Evolutionary conservation across 179 eudicot genomes (phyloP), one percentile per base, ranked within the genome.

Genomic region (Silene coronaria): DNA sequence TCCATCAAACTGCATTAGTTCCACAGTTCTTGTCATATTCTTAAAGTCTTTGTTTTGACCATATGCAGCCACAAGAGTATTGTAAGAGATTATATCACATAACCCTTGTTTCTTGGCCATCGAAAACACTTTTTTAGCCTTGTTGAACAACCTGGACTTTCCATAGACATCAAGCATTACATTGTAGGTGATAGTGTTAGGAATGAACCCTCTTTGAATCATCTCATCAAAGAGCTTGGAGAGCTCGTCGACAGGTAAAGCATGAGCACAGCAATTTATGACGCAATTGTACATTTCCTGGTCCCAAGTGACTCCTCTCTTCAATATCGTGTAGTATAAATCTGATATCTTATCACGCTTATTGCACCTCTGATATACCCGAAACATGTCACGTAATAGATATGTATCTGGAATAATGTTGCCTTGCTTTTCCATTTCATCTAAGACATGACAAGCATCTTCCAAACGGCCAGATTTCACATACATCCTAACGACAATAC

Each of bases 221-320:
- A 95, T 95, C 86, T 95, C 99, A 77, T 89, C 91, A 77, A 95
- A 95, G 22, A 95, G 77, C 86, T 83, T 87, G 34, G 99, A 87
- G 24, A 95, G 89, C 88, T 92, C 99, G 77, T 95, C 97, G 46
- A 90, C 84, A 21, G 96, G 93, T 74, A 95, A 75, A 68, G 97
- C 95, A 80, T 77, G 89, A 68, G 99, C 92, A 80, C 99, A 95
- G 79, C 99, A 95, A 77, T 95, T 94, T 78, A 94, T 90, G 65
- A 90, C 88, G 70, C 95, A 90, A 60, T 89, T 92, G 77, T 92
- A 92, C 97, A 92, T 87, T 79, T 92, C 97, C 85, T 88, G 88
- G 82, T 94, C 97, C 98, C 97, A 92, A 19, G 72, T 75, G 22
- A 86, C 51, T 51, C 83, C 87, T 55, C 76, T 78, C 82, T 92